A percentile compares a stretch with the other conserved stretches of the same genome.
phyloP scores from a whole-genome alignment of 257 asterid species.

The Coffea canephora region DNA sequence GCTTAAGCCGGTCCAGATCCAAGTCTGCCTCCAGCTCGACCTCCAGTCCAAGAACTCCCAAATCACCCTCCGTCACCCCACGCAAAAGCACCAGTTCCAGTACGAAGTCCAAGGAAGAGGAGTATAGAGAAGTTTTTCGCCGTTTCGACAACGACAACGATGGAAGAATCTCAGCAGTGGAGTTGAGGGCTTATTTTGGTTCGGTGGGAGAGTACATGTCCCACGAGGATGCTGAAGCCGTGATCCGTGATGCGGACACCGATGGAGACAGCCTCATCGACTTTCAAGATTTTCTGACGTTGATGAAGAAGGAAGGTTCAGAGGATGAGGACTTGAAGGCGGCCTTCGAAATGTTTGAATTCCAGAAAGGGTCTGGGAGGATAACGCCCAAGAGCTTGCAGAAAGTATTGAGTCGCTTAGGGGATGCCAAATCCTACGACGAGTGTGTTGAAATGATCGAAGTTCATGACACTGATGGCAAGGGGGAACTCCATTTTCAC shows the following conservation, averaged over 20 bases:
- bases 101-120: slow-evolving; percentile 35
- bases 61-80: slow-evolving; percentile 11
- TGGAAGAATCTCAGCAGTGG: slow-evolving; percentile 49
- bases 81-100: slow-evolving; percentile 4
- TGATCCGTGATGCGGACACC: slow-evolving; percentile 36
- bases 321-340: slow-evolving; percentile 46
- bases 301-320: slow-evolving; percentile 29
- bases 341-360: slow-evolving; percentile 48
- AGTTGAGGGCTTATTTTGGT: slow-evolving; percentile 44
- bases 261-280: slow-evolving; percentile 46
- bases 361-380: slow-evolving; percentile 54
- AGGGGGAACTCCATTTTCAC: slow-evolving; percentile 52
- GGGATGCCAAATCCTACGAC: slow-evolving; percentile 48
- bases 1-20: slow-evolving; percentile 22
- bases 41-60: slow-evolving; percentile 26
- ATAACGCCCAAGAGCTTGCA: slow-evolving; percentile 64
- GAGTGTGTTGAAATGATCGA: slow-evolving; percentile 56
- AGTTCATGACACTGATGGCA: slow-evolving; percentile 53
- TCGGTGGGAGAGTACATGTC: slow-evolving; percentile 57
- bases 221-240: slow-evolving; percentile 44
- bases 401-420: slow-evolving; percentile 46
- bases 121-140: slow-evolving; percentile 47
- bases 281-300: slow-evolving; percentile 39
- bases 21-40: slow-evolving; percentile 23
- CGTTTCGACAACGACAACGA: slow-evolving; percentile 55